Percentiles rank a stretch among this genome's conserved stretches.
Evolutionary conservation across 2,329 filamentous ascomycete species (phyloP).

Genomic region (Hymenoscyphus occultus): DNA sequence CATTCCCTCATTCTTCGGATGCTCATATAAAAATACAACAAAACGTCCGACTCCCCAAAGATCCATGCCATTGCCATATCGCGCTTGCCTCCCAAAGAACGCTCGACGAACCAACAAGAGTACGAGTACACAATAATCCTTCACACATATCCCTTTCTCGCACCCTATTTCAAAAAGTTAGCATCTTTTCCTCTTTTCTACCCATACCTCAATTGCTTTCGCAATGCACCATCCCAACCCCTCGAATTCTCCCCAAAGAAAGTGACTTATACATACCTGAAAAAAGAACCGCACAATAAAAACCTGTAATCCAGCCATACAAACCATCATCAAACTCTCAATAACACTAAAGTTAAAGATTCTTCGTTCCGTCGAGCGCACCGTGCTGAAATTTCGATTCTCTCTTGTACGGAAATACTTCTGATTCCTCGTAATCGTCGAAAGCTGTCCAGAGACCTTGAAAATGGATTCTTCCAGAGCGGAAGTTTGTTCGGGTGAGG

Average conservation of each 20-base stretch:
- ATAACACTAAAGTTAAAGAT: constrained; percentile 98
- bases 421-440: constrained; percentile 92
- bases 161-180: constrained; percentile 45
- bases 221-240: too few species aligned
- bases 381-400: constrained; percentile 98
- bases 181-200: constrained; percentile 21
- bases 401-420: constrained; percentile 99
- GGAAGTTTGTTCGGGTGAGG: constrained; percentile 82
- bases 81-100: constrained; percentile 12
- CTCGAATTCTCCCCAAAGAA: neutral
- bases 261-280: constrained; percentile 56
- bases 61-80: constrained; percentile 13
- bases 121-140: constrained; percentile 19
- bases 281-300: constrained; percentile 99
- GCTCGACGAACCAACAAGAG: neutral
- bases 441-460: constrained; percentile 89
- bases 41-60: constrained; percentile 22
- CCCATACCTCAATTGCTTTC: neutral
- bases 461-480: constrained; percentile 90
- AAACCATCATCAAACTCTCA: constrained; percentile 85
- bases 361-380: constrained; percentile 88
- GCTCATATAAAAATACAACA: constrained; percentile 25
- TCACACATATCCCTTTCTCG: constrained; percentile 68
- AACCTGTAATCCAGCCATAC: constrained; percentile 94
- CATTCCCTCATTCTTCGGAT: constrained; percentile 17